Percentiles rank a stretch among this genome's conserved stretches.
These are phyloP conservation scores for Cladosporium sp. DNA, from an alignment of 2,329 filamentous ascomycete genomes.

Conservation along the genomic window DNA sequence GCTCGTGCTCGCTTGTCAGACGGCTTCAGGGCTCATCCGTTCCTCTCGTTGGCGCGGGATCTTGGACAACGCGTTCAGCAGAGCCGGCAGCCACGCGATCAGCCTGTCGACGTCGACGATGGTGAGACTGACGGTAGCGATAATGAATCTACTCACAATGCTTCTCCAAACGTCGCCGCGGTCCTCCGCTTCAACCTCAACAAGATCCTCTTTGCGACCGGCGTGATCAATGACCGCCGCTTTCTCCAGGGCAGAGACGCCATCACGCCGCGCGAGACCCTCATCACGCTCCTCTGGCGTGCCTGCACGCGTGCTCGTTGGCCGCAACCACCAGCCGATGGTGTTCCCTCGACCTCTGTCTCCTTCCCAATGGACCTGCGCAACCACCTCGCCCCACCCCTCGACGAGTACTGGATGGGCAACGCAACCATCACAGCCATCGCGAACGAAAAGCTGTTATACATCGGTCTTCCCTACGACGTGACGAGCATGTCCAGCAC, in stretches of 20 bases:
- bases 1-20: conserved; percentile 3
- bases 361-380: conserved; percentile 17
- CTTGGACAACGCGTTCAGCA: neutral
- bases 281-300: conserved; percentile 22
- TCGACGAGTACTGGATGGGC: conserved; percentile 15
- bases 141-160: neutral
- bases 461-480: conserved; percentile 16
- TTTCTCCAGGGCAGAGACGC: neutral
- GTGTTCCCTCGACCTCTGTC: neutral
- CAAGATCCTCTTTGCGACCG: conserved; percentile 12
- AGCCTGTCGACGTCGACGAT: neutral
- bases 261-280: conserved; percentile 12
- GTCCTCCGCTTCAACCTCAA: conserved; percentile 19
- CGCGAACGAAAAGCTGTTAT: conserved; percentile 7
- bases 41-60: conserved; percentile 4
- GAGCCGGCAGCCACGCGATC: neutral
- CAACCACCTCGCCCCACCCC: conserved; percentile 2
- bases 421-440: conserved; percentile 14
- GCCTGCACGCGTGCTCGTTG: conserved; percentile 15
- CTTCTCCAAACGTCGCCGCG: neutral
- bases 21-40: neutral
- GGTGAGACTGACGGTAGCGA: neutral
- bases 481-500: conserved; percentile 13
- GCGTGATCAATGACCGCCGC: conserved; percentile 18
- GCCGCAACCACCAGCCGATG: neutral